A percentile compares a stretch with the other conserved stretches of the same genome.
Evolutionary conservation across 2,329 filamentous ascomycete genomes (phyloP).

Genomic region (Fusarium setosum): DNA sequence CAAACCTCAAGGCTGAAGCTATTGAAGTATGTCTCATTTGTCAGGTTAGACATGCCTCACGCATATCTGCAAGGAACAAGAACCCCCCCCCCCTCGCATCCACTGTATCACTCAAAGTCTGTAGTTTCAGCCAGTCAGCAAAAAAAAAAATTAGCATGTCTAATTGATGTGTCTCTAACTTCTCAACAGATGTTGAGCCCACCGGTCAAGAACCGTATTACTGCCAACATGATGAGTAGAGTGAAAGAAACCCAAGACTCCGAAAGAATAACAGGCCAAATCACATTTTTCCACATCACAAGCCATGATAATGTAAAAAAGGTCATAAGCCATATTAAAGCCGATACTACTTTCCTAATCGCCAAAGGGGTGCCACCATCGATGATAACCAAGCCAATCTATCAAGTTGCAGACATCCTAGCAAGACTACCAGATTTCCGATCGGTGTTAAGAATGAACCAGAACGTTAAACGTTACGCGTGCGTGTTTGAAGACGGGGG

Average conservation of each 20-base stretch:
- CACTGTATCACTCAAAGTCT: background rate
- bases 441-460: slow-evolving; percentile 38
- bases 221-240: no score
- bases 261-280: no score
- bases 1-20: background rate
- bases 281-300: no score
- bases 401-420: slow-evolving; percentile 15
- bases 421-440: slow-evolving; percentile 14
- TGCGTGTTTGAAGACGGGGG: slow-evolving; percentile 13
- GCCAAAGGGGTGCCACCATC: slow-evolving; percentile 36
- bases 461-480: slow-evolving; percentile 38
- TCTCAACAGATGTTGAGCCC: no score
- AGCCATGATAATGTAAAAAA: background rate
- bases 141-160: background rate
- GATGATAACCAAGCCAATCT: slow-evolving; percentile 22
- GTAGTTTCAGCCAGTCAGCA: background rate
- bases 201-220: no score
- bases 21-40: background rate
- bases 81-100: background rate
- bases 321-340: slow-evolving; percentile 37
- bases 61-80: background rate
- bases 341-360: slow-evolving; percentile 39
- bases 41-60: background rate
- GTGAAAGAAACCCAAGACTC: no score
- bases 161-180: no score